Base-by-base conservation (phyloP, 495 filamentous ascomycete species). In the Penicillium daleae region DNA sequence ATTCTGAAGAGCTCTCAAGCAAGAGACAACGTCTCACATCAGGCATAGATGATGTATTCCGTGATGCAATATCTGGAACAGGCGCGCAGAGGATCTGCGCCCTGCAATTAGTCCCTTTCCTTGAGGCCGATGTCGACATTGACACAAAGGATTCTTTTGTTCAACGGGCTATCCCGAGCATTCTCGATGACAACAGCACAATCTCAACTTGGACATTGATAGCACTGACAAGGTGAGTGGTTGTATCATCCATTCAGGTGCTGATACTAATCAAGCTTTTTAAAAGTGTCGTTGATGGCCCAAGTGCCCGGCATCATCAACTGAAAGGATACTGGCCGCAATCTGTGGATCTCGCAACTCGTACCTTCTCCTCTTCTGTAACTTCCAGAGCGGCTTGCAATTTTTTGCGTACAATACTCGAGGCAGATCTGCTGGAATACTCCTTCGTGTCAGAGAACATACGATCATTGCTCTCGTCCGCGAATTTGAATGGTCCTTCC, bases 361-460 rank as follows among this genome's bases (percentile, higher is more conserved):
- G 93, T 31, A 85, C 85, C 59, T 79, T 95, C 29, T 89, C 87
- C 42, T 88, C 90, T 31, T 82, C 87, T 44, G 71, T 78, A 3
- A 91, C 86, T 12, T 95, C 90, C 50, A 87, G 95, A 60, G 86
- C 90, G 58, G 92, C 95, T 42, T 94, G 92, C 66, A 83, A 91
- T 67, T 76, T 97, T 8, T 83, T 97, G 71, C 74, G 86, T 52
- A 77, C 84, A 24, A 81, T 97, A 44, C 67, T 97, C 5, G 79
- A 86, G 46, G 76, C 75, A 37, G 79, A 86, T 6, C 74, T 92
- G 15, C 71, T 96, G 37, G 76, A 86, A 9, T 87, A 90, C 61
- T 80, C 87, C 32, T 75, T 84, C 44, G 75, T 90, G 31, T 80
- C 85, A 17, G 83, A 90, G 53, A 82, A 86, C 39, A 80, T 89